phyloP scores from a whole-genome alignment of 208 protist genomes.

The Porcisia hertigi region DNA sequence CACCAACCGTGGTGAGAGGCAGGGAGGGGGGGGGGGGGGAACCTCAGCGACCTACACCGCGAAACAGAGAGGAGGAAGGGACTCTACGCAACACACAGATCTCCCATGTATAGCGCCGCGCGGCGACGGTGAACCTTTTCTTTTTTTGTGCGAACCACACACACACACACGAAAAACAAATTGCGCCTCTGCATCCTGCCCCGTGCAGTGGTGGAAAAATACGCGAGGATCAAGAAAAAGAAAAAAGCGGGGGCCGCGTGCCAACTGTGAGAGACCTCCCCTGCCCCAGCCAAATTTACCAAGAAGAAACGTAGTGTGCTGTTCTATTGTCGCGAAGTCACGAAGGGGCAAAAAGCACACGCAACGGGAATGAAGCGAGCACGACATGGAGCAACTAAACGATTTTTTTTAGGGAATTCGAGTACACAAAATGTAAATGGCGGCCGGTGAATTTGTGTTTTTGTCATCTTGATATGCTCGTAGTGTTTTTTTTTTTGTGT shows the following conservation, averaged over 20 bases:
- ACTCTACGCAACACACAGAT: background rate
- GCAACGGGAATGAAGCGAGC: background rate
- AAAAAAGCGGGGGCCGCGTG: background rate
- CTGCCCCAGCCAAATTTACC: background rate
- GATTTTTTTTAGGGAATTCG: background rate
- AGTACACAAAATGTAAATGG: no score
- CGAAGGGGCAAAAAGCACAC: background rate
- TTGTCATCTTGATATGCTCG: no score
- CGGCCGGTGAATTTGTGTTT: no score
- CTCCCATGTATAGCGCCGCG: background rate
- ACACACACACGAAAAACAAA: background rate
- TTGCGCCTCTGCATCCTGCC: background rate
- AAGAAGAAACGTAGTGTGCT: background rate
- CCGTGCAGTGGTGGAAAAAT: background rate
- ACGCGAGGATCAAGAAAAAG: background rate
- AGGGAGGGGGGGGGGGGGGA: no score
- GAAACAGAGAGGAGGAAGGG: background rate
- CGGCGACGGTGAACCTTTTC: background rate
- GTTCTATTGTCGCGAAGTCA: background rate
- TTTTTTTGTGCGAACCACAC: background rate
- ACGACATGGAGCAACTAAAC: background rate
- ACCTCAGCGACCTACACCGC: background rate
- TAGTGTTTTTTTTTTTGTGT: no score
- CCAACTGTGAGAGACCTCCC: background rate
- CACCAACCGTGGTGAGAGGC: background rate